Percentiles rank a stretch among this genome's conserved stretches.
phyloP scores from a whole-genome alignment of 495 filamentous ascomycete species.

The Astrocystis sublimbata region DNA sequence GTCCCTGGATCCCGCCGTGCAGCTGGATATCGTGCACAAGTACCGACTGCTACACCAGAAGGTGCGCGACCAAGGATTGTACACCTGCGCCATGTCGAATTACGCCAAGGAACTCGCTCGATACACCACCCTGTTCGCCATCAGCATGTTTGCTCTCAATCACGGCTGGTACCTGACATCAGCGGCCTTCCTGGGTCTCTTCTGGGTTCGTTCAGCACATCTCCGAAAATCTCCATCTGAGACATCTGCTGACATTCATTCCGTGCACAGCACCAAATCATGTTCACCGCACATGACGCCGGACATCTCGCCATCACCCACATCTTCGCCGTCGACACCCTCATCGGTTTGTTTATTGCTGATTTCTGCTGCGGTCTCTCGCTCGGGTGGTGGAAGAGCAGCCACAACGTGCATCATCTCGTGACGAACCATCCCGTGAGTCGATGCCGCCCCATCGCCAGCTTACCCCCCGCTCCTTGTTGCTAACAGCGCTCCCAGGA shows the following conservation, averaged over 20 bases:
- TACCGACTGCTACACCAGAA: conserved; percentile 45
- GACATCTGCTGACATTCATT: not conserved
- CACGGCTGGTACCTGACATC: conserved; percentile 47
- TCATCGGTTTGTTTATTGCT: conserved; percentile 51
- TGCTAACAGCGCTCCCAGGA: conserved; percentile 31
- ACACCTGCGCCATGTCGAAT: conserved; percentile 44
- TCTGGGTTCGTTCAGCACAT: conserved; percentile 33
- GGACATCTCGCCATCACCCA: conserved; percentile 52
- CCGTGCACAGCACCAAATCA: conserved; percentile 47
- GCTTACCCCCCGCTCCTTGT: not conserved
- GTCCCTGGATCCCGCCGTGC: conserved; percentile 43
- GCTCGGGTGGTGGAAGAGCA: conserved; percentile 57
- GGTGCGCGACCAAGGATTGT: conserved; percentile 43
- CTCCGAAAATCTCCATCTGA: not conserved
- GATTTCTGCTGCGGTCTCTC: conserved; percentile 52
- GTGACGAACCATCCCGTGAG: conserved; percentile 48
- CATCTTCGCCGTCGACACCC: conserved; percentile 46
- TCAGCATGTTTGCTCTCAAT: conserved; percentile 36
- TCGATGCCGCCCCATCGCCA: not conserved
- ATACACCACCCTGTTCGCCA: conserved; percentile 39
- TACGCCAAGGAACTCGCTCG: conserved; percentile 49
- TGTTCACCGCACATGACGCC: conserved; percentile 56
- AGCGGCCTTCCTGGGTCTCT: conserved; percentile 48
- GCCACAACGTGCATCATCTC: conserved; percentile 56
- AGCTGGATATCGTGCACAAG: conserved; percentile 42